Evolutionary conservation across 805 yeast species (phyloP), one percentile per base, ranked within the genome.

Genomic region (Candida ipomoeae): DNA sequence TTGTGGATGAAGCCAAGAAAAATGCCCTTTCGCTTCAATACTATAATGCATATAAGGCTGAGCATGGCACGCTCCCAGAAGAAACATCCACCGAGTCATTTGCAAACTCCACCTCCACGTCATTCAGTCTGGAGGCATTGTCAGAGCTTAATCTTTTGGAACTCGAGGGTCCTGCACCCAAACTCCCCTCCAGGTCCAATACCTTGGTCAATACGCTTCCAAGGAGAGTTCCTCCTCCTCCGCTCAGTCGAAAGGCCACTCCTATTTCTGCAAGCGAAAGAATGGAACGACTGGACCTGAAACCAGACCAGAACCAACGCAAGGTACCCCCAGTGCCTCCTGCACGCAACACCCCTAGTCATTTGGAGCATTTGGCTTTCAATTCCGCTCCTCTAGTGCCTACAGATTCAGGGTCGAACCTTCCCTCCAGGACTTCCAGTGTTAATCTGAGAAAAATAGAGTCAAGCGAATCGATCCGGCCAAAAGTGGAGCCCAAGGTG

Each of bases 1-100:
- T 87, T 49, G 75, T 91, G 32, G 86, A 94, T 54, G 66, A 65
- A 29, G 58, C 48, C 6, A 69, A 66, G 59, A 70, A 65, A 47
- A 44, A 54, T 15, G 50, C 57, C 18, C 59, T 74, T 49, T 48
- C 68, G 10, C 63, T 62, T 41, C 51, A 57, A 18, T 59, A 67
- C 41, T 70, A 70, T 55, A 57, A 60, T 2, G 52, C 54, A 4
- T 73, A 63, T 51, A 71, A 69, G 51, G 39, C 54, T 2, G 67
- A 69, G 40, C 59, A 69, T 50, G 67, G 62, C 6, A 61, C 51
- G 8, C 35, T 42, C n/a, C 58, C 52, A 10, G 59, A 53, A 6
- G 53, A 53, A 3, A 38, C 40, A 2, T 36, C 62, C 1, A n/a
- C 52, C 2, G 42, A 48, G 10, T 45, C 55, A 6, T 35, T 41